Conservation (phyloP, 2,329 filamentous ascomycete genomes). For the Alternaria dauci region DNA sequence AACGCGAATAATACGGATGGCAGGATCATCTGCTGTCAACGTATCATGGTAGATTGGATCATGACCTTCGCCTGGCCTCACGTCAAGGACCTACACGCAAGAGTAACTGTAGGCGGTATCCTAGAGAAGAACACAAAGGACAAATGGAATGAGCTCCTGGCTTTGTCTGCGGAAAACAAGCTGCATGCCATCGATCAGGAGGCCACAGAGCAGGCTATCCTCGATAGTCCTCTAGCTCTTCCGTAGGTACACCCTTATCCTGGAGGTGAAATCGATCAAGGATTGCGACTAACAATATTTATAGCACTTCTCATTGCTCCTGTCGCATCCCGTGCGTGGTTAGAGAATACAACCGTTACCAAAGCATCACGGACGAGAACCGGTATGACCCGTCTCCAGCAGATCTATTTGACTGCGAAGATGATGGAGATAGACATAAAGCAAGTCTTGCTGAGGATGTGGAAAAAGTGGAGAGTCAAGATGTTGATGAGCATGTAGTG, state of each 20-base stretch:
- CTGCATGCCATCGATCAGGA: neutral
- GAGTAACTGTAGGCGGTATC: no score
- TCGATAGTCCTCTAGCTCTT: neutral
- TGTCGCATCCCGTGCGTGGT: neutral
- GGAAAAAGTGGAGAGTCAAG: neutral
- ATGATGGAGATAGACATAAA: neutral
- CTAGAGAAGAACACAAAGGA: neutral
- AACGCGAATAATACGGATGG: no score
- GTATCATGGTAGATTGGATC: no score
- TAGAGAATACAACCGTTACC: neutral
- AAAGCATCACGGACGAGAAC: no score
- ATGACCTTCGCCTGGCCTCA: no score
- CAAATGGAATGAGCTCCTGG: neutral
- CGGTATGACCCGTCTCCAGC: neutral
- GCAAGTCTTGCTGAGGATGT: neutral
- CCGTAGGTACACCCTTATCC: neutral
- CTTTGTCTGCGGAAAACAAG: neutral
- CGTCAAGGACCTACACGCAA: no score
- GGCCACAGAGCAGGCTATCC: neutral
- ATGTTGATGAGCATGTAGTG: neutral
- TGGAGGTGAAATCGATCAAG: no score
- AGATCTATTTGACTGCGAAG: neutral
- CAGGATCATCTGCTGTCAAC: no score
- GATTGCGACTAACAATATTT: neutral
- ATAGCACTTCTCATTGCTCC: neutral